Percentiles rank a stretch among this genome's conserved stretches.
Evolutionary conservation across 169 alveolate genomes (phyloP).

Genomic region (Cardiosporidium cionae): DNA sequence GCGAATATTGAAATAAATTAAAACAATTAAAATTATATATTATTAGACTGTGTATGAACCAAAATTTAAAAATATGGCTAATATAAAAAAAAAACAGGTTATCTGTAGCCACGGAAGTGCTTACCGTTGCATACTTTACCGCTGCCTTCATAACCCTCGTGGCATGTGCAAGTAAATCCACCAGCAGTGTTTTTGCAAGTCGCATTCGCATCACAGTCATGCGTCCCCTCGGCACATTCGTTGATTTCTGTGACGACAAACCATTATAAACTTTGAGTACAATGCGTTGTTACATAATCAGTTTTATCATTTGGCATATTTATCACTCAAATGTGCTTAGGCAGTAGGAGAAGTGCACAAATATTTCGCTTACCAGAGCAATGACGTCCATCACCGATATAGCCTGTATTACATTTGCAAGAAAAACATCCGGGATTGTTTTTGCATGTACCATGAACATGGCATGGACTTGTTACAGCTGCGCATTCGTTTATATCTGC

Average conservation of each 20-base stretch:
- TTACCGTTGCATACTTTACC: conserved; percentile 4
- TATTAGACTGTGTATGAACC: too few relatives aligned
- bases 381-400: conserved; percentile 5
- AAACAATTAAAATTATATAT: too few relatives aligned
- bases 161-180: conserved; percentile 10
- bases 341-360: too few relatives aligned
- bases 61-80: too few relatives aligned
- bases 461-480: conserved; percentile 21
- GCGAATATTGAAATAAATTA: too few relatives aligned
- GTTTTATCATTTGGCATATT: too few relatives aligned
- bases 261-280: too few relatives aligned
- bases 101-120: too few relatives aligned
- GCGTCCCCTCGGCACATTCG: conserved; percentile 16
- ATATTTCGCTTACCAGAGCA: conserved; percentile 14
- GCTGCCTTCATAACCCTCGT: conserved; percentile 6
- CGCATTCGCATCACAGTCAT: conserved; percentile 15
- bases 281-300: too few relatives aligned
- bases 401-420: conserved; percentile 25
- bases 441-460: conserved; percentile 18
- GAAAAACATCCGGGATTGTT: conserved; percentile 41
- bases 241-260: too few relatives aligned
- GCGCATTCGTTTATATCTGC: conserved; percentile 44
- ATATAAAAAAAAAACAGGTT: too few relatives aligned
- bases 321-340: too few relatives aligned
- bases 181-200: conserved; percentile 11